Evolutionary conservation across 345 rosid genomes (phyloP), one percentile per base, ranked within the genome.

Genomic region (Dovyalis caffra): DNA sequence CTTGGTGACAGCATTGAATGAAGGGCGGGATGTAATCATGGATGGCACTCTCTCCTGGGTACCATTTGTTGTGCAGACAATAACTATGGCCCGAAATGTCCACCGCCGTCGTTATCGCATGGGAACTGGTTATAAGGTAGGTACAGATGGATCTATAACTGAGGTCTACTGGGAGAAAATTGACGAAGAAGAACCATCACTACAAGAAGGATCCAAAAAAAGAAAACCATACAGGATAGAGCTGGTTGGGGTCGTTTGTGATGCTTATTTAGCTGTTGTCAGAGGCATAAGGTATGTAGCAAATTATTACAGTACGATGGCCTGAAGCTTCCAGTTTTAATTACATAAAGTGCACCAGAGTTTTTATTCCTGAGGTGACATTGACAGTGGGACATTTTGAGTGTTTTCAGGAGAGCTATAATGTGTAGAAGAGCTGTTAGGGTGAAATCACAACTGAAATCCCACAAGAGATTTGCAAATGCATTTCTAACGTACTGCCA

Each of bases 1-100:
- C 38, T 81, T 95, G 58, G 99, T 95, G 64, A 95, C 95, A 14
- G 99, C 98, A 6, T 80, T 95, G 60, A 95, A 93, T 21, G 98
- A 95, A 61, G 99, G 99, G n/a, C 83, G 99, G 12, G 99, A 95
- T 70, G 95, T 95, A 78, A 88, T 91, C 25, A 88, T 95, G 99
- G 98, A 95, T 31, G 97, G 98, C 0, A 95, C 99, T 0, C 82
- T 95, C 25, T 91, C 98, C 4, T 95, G 99, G 98, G 86, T 81
- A 72, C 99, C 98, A 15, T 93, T 93, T 34, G 98, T 95, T 2
- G 90, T 88, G 77, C 98, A 95, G 77, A 93, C 88, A 2, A 88
- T 95, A 28, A 82, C 82, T 20, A 95, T 93, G 99, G 98, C 89
- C 6, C 80, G 97, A 35, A 87, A 90, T 21, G 93, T 93, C n/a